Evolutionary conservation across 2,329 filamentous ascomycete species (phyloP).

Genomic region (Colletotrichum tabaci): DNA sequence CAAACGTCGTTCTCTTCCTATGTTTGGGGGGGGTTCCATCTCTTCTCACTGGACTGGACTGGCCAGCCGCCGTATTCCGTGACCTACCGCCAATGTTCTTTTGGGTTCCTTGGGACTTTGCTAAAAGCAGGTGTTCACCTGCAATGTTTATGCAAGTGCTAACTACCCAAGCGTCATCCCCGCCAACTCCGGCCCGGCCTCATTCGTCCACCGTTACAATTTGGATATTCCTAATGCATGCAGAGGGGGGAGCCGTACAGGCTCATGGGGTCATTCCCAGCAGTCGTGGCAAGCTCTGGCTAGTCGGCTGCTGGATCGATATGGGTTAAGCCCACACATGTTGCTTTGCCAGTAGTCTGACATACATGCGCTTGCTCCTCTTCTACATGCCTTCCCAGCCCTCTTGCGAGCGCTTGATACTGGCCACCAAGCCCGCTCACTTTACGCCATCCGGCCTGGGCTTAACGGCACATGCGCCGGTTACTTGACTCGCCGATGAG

Average conservation of each 20-base stretch:
- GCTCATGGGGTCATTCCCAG: slow-evolving; percentile 39
- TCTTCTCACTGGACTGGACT: background rate
- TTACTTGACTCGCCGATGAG: background rate
- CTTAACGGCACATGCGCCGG: background rate
- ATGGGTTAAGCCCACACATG: slow-evolving; percentile 39
- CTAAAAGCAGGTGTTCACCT: slow-evolving; percentile 9
- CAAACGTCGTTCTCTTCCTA: background rate
- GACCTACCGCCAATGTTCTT: background rate
- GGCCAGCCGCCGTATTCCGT: slow-evolving; percentile 1
- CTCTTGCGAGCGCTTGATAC: background rate
- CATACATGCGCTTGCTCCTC: slow-evolving; percentile 6
- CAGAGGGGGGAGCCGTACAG: slow-evolving; percentile 42
- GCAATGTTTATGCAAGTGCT: slow-evolving; percentile 42
- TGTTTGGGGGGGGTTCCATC: background rate
- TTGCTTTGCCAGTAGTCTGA: slow-evolving; percentile 32
- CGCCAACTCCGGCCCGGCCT: slow-evolving; percentile 38
- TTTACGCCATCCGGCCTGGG: slow-evolving; percentile 4
- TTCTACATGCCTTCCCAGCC: background rate
- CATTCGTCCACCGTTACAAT: slow-evolving; percentile 34
- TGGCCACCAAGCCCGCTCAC: background rate
- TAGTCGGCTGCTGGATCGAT: slow-evolving; percentile 44
- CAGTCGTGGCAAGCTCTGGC: slow-evolving; percentile 57
- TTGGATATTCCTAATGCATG: slow-evolving; percentile 46
- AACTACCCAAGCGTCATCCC: slow-evolving; percentile 21
- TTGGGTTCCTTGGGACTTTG: background rate